Conservation (phyloP, 345 rosid genomes). For the Mangifera indica region DNA sequence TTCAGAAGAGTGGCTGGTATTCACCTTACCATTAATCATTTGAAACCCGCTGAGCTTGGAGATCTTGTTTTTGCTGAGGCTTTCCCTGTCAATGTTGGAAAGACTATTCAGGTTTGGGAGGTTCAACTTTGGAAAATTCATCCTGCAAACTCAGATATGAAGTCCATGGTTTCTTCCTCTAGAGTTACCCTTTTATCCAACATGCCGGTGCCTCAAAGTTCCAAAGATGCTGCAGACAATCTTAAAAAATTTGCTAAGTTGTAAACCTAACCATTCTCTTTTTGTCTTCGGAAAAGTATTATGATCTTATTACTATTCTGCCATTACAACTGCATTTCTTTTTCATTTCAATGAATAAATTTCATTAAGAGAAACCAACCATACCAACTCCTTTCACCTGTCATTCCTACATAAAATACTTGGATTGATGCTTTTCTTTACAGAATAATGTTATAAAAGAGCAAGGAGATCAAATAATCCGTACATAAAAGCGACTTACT, state of each 20-base stretch:
- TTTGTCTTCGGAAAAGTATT: not conserved
- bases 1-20: conserved; percentile 78
- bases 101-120: conserved; percentile 93
- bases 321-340: no score
- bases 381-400: no score
- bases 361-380: no score
- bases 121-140: conserved; percentile 61
- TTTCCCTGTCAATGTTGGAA: conserved; percentile 59
- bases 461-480: no score
- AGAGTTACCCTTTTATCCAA: conserved; percentile 70
- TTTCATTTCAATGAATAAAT: no score
- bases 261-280: conserved; percentile 20
- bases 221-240: conserved; percentile 42
- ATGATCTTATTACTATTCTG: no score
- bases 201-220: conserved; percentile 68
- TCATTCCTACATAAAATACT: no score
- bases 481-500: no score
- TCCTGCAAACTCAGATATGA: conserved; percentile 37
- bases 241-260: conserved; percentile 58
- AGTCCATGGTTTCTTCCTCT: conserved; percentile 52
- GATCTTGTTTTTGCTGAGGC: conserved; percentile 73
- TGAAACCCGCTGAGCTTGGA: conserved; percentile 75
- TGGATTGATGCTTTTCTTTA: no score
- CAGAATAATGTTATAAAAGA: no score
- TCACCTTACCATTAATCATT: conserved; percentile 77